phyloP scores from a whole-genome alignment of 2,329 filamentous ascomycete genomes.

The Gaeumannomyces tritici region DNA sequence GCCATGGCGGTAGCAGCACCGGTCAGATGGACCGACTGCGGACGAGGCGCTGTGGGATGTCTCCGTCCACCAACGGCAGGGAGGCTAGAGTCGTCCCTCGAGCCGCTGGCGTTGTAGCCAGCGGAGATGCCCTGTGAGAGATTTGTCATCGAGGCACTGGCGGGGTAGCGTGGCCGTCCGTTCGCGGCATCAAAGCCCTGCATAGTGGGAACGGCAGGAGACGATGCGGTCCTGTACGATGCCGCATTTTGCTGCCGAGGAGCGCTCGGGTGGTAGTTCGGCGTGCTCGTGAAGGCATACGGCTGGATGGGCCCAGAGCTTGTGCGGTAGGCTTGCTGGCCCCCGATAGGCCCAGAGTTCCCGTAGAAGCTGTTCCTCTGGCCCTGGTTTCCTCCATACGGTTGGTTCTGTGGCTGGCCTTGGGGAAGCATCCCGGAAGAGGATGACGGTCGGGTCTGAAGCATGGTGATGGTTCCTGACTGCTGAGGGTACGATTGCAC shows the following conservation, averaged over 20 bases:
- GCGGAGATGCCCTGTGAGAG: conserved; percentile 26
- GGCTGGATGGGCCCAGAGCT: conserved; percentile 56
- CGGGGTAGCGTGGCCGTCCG: conserved; percentile 19
- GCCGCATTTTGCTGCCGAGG: conserved; percentile 38
- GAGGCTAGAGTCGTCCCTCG: conserved; percentile 43
- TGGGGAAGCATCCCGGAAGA: conserved; percentile 49
- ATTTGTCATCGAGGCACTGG: conserved; percentile 29
- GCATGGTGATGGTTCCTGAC: conserved; percentile 62
- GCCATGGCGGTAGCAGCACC: conserved; percentile 19
- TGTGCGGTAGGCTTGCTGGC: conserved; percentile 42
- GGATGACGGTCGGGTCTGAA: conserved; percentile 62
- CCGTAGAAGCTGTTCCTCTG: conserved; percentile 42
- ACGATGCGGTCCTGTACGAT: conserved; percentile 37
- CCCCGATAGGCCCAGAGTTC: conserved; percentile 33
- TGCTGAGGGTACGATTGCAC: conserved; percentile 75
- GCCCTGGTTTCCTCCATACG: conserved; percentile 35
- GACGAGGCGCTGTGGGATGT: conserved; percentile 26
- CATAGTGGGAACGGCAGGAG: conserved; percentile 30
- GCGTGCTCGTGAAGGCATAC: conserved; percentile 67
- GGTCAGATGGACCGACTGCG: conserved; percentile 29
- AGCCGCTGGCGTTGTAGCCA: conserved; percentile 27
- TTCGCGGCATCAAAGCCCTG: conserved; percentile 26
- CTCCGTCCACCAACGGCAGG: conserved; percentile 30
- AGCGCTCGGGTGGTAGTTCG: conserved; percentile 46
- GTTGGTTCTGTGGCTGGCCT: conserved; percentile 39